A percentile compares a stretch with the other conserved stretches of the same genome.
phyloP scores from a whole-genome alignment of 1,284 basidiomycete species.

The Naganishia sp. region DNA sequence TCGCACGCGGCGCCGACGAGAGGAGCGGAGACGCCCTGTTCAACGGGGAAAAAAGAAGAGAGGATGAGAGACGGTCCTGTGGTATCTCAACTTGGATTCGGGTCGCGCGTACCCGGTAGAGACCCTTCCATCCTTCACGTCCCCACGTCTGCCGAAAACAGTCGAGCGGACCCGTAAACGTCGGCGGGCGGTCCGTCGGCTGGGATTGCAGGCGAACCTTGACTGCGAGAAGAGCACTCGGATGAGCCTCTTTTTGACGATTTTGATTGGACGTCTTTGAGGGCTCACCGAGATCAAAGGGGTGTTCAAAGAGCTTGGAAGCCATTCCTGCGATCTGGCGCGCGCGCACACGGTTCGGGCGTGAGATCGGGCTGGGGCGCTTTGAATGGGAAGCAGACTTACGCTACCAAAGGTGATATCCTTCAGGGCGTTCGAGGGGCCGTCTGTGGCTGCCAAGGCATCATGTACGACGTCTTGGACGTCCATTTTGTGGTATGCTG shows the following conservation, averaged over 20 bases:
- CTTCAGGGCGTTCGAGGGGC: slow-evolving; percentile 43
- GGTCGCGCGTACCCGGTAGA: slow-evolving; percentile 69
- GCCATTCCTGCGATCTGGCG: slow-evolving; percentile 70
- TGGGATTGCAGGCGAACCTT: slow-evolving; percentile 82
- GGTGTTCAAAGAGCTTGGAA: slow-evolving; percentile 81
- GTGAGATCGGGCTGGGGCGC: no score
- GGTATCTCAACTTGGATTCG: background rate
- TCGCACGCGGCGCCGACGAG: slow-evolving; percentile 87
- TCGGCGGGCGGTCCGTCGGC: slow-evolving; percentile 68
- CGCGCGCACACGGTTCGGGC: background rate
- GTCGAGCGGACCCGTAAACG: slow-evolving; percentile 76
- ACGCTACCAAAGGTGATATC: slow-evolving; percentile 58
- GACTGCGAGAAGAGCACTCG: slow-evolving; percentile 37
- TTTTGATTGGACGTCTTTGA: background rate
- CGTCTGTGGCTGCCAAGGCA: background rate
- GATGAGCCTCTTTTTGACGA: no score
- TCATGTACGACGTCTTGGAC: slow-evolving; percentile 22
- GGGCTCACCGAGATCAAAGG: slow-evolving; percentile 69
- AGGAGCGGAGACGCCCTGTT: slow-evolving; percentile 80
- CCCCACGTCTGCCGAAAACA: slow-evolving; percentile 75
- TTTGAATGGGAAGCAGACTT: slow-evolving; percentile 34
- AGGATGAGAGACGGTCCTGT: background rate
- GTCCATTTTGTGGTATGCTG: slow-evolving; percentile 2
- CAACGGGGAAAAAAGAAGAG: background rate
- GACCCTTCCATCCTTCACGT: slow-evolving; percentile 72